Evolutionary conservation across 202 grass and related monocot species (phyloP).

Genomic region (Setaria italica): DNA sequence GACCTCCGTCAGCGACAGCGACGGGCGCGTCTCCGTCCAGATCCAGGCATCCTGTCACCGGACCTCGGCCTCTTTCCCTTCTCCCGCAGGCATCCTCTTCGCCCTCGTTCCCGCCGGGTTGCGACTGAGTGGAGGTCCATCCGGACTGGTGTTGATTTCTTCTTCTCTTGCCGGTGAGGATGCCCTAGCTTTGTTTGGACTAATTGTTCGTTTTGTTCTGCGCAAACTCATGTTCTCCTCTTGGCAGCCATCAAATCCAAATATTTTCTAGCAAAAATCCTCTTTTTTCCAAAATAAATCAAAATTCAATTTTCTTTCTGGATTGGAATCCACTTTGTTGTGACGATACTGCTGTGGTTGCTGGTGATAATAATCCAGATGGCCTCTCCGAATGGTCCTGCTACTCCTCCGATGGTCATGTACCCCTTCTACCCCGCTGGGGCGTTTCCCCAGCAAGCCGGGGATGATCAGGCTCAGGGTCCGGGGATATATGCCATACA

Average conservation of each 20-base stretch:
- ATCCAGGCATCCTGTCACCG: neutral
- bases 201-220: neutral
- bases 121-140: neutral
- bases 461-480: slow-evolving; percentile 64
- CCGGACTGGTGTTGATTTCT: neutral
- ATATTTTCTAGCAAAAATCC: neutral
- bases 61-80: neutral
- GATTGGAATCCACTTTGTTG: neutral
- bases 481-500: slow-evolving; percentile 92
- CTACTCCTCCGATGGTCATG: slow-evolving; percentile 47
- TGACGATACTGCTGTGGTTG: neutral
- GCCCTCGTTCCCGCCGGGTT: neutral
- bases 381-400: slow-evolving; percentile 18
- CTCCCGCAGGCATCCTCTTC: neutral
- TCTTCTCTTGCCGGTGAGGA: slow-evolving; percentile 2
- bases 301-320: neutral
- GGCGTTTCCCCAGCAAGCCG: slow-evolving; percentile 49
- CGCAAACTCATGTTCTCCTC: neutral
- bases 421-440: slow-evolving; percentile 49
- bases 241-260: neutral
- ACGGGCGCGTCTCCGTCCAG: neutral
- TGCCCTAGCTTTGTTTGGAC: neutral
- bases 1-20: neutral
- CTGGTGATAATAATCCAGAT: slow-evolving; percentile 28
- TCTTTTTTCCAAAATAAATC: neutral